Evolutionary conservation across 768 basidiomycete species (phyloP).

Genomic region (Agaricus blazei): DNA sequence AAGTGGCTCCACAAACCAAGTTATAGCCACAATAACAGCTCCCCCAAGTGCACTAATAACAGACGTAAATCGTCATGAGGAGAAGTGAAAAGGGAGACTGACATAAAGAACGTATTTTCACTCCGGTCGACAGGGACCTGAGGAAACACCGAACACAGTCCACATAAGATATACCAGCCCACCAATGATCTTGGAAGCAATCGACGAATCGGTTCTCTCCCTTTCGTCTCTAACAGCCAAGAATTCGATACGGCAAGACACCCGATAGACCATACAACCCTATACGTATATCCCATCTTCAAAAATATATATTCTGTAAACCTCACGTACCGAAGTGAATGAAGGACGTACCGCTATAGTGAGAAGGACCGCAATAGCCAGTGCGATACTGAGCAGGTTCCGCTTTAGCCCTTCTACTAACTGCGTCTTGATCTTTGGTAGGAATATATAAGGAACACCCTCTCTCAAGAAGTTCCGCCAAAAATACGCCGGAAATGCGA

Average conservation of each 20-base stretch:
- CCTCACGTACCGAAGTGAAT: not conserved
- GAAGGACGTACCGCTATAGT: constrained; percentile 34
- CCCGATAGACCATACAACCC: constrained; percentile 69
- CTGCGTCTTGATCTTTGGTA: not conserved
- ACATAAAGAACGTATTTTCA: constrained; percentile 62
- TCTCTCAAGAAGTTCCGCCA: constrained; percentile 53
- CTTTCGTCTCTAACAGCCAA: constrained; percentile 48
- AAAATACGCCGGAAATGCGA: constrained; percentile 72
- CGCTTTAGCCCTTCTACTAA: constrained; percentile 4
- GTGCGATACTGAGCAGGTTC: constrained; percentile 28
- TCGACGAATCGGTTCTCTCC: not conserved
- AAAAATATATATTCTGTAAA: not conserved
- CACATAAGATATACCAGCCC: constrained; percentile 34
- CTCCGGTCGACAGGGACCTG: constrained; percentile 66
- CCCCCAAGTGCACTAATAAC: constrained; percentile 43
- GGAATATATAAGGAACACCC: constrained; percentile 10
- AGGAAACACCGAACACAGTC: constrained; percentile 57
- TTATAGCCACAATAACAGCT: constrained; percentile 33
- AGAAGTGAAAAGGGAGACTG: constrained; percentile 18
- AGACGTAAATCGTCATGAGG: not conserved
- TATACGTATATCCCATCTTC: constrained; percentile 66
- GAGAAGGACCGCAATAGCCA: constrained; percentile 64
- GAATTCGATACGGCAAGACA: constrained; percentile 52
- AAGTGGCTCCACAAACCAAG: constrained; percentile 14
- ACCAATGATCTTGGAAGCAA: constrained; percentile 37